These are phyloP conservation scores for Suillus hirtellus DNA, from an alignment of 768 basidiomycete species.

Conservation along the genomic window DNA sequence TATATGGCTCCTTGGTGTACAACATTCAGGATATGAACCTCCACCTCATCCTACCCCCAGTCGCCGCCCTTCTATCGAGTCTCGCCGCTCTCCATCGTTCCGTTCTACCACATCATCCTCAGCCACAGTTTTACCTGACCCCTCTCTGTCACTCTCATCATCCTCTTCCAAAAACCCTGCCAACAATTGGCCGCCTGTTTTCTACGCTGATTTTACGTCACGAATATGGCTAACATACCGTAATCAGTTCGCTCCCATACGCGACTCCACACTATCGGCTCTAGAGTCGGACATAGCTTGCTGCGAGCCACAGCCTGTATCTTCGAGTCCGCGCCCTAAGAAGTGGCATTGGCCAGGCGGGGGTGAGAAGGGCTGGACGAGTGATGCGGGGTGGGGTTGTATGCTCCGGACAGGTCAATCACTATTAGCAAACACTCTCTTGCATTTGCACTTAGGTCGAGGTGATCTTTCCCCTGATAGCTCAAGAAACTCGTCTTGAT, in stretches of 20 bases:
- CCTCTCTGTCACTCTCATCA: conserved; percentile 38
- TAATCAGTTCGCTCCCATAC: conserved; percentile 80
- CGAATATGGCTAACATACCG: conserved; percentile 93
- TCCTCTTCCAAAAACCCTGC: conserved; percentile 32
- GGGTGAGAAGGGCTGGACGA: conserved; percentile 79
- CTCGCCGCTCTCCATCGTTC: conserved; percentile 43
- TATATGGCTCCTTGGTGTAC: conserved; percentile 89
- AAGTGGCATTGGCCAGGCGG: conserved; percentile 65
- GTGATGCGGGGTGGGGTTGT: conserved; percentile 89
- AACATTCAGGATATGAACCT: conserved; percentile 73
- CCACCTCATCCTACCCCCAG: conserved; percentile 28
- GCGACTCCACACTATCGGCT: conserved; percentile 52
- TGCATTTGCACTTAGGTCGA: conserved; percentile 73
- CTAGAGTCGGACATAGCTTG: conserved; percentile 39
- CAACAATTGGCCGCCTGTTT: conserved; percentile 72
- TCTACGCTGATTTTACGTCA: conserved; percentile 88
- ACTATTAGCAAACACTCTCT: conserved; percentile 76
- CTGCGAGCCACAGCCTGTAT: conserved; percentile 34
- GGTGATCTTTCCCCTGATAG: conserved; percentile 39
- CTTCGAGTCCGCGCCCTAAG: conserved; percentile 45
- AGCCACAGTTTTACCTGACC: conserved; percentile 25
- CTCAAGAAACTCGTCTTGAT: conserved; percentile 15
- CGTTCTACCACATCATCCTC: conserved; percentile 47
- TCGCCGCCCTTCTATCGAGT: conserved; percentile 43
- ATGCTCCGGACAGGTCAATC: conserved; percentile 90